Evolutionary conservation across 192 early-diverging fungal species (phyloP).

Genomic region (Coemansia sp.): DNA sequence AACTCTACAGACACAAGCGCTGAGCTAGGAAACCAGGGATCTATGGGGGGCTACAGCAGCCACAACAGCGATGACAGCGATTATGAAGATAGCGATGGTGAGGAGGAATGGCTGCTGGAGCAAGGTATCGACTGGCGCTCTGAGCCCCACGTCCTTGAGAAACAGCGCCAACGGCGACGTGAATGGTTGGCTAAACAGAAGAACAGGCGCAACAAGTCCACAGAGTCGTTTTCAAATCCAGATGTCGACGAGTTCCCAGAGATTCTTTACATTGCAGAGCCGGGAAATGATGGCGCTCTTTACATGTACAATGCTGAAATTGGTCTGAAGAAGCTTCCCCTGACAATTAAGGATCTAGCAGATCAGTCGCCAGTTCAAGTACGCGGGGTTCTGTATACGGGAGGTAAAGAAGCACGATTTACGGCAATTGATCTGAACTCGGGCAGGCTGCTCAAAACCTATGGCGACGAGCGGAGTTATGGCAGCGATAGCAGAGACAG

Average conservation of each 20-base stretch:
- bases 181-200: constrained; percentile 30
- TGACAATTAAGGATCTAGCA: constrained; percentile 72
- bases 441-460: constrained; percentile 62
- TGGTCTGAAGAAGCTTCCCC: constrained; percentile 61
- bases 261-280: constrained; percentile 49
- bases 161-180: constrained; percentile 37
- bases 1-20: background rate
- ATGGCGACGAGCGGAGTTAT: constrained; percentile 52
- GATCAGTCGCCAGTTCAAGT: constrained; percentile 59
- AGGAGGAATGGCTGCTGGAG: constrained; percentile 54
- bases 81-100: constrained; percentile 19
- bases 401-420: constrained; percentile 66
- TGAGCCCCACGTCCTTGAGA: constrained; percentile 38
- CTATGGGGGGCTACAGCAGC: background rate
- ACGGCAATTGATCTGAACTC: constrained; percentile 69
- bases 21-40: background rate
- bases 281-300: constrained; percentile 47
- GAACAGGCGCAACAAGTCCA: background rate
- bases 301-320: constrained; percentile 41
- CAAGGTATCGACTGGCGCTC: constrained; percentile 56
- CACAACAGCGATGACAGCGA: background rate
- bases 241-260: constrained; percentile 23
- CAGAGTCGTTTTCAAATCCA: background rate
- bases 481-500: constrained; percentile 9
- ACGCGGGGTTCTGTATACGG: constrained; percentile 64